A percentile compares a stretch with the other conserved stretches of the same genome.
phyloP scores from a whole-genome alignment of 371 early-diverging fungal species.

The Mortierella sp. region DNA sequence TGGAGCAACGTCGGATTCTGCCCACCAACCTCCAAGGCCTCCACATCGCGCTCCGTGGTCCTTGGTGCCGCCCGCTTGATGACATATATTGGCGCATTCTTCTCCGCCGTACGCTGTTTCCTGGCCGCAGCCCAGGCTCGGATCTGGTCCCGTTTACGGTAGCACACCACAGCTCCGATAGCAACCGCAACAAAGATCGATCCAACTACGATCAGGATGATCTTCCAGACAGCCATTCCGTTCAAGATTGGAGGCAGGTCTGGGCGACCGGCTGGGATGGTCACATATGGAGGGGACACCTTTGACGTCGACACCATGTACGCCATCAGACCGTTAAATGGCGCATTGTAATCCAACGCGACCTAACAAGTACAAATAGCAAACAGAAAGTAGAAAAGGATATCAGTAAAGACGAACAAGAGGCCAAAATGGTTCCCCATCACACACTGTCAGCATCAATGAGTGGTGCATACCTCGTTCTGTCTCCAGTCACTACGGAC shows the following conservation, averaged over 20 bases:
- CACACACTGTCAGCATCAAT: not conserved
- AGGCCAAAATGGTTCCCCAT: too few relatives aligned
- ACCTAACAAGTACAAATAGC: constrained; percentile 49
- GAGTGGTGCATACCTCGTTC: constrained; percentile 53
- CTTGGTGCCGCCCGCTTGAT: not conserved
- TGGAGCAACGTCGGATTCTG: constrained; percentile 43
- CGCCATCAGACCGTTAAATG: constrained; percentile 71
- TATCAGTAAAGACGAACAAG: not conserved
- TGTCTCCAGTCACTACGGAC: constrained; percentile 63
- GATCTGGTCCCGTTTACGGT: constrained; percentile 50
- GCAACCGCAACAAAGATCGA: constrained; percentile 42
- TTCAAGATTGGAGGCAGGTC: constrained; percentile 53
- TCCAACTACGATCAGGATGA: constrained; percentile 53
- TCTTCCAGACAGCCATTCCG: constrained; percentile 56
- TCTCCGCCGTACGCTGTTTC: constrained; percentile 14
- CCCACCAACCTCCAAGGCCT: constrained; percentile 27
- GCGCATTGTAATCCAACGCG: constrained; percentile 77
- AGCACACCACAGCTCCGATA: constrained; percentile 42
- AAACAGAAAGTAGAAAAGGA: not conserved
- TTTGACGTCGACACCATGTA: constrained; percentile 65
- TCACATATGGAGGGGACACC: constrained; percentile 68
- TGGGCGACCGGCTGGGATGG: constrained; percentile 50
- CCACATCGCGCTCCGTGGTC: not conserved
- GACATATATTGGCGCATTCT: not conserved
- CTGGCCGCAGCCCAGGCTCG: constrained; percentile 45